phyloP scores from a whole-genome alignment of 2,329 filamentous ascomycete genomes.

The Nectriaceae sp. region DNA sequence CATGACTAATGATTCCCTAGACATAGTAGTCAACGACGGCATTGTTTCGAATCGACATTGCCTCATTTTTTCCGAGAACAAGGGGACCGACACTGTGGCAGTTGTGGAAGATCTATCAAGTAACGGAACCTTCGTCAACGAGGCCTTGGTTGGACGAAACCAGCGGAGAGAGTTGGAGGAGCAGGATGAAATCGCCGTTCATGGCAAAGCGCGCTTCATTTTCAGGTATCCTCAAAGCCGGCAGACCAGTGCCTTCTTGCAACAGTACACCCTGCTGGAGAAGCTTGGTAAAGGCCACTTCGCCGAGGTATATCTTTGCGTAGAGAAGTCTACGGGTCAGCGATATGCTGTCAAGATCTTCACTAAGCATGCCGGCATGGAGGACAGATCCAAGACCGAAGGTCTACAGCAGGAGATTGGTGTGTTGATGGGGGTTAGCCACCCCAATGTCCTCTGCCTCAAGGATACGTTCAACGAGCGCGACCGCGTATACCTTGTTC shows the following conservation, averaged over 20 bases:
- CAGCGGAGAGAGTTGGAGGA: constrained; percentile 86
- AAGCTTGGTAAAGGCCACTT: constrained; percentile 95
- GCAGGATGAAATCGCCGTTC: constrained; percentile 85
- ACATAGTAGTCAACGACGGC: constrained; percentile 73
- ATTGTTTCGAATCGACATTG: constrained; percentile 89
- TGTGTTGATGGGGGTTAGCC: constrained; percentile 94
- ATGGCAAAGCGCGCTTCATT: constrained; percentile 83
- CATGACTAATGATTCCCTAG: constrained; percentile 33
- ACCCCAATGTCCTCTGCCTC: constrained; percentile 87
- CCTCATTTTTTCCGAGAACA: constrained; percentile 64
- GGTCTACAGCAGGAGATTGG: constrained; percentile 94
- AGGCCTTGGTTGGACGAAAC: constrained; percentile 87
- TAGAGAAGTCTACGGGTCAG: constrained; percentile 80
- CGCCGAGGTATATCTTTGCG: constrained; percentile 87
- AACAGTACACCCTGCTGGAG: constrained; percentile 82
- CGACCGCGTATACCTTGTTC: constrained; percentile 85
- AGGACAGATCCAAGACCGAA: constrained; percentile 81
- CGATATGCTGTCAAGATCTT: constrained; percentile 95
- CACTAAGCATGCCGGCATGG: constrained; percentile 78
- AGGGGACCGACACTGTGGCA: constrained; percentile 62
- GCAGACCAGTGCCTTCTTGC: constrained; percentile 74
- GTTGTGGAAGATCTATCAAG: constrained; percentile 91
- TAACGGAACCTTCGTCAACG: constrained; percentile 96
- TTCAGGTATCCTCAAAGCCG: constrained; percentile 85
- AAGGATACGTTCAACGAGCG: constrained; percentile 94